Base-by-base conservation (phyloP, 192 early-diverging fungal species). In the Backusella parvicylindrica region DNA sequence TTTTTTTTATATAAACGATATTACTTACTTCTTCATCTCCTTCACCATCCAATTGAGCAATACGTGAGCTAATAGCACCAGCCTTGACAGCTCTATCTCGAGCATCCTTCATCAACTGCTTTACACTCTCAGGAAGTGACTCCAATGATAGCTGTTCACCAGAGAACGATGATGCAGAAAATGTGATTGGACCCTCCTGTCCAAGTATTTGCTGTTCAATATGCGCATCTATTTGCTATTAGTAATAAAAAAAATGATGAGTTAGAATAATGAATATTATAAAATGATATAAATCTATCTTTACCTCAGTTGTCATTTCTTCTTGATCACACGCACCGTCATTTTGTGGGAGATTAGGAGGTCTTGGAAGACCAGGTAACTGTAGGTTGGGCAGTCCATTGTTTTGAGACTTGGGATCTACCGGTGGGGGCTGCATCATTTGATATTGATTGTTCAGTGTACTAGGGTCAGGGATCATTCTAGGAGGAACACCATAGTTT, bases 241-340 rank as follows among this genome's bases (percentile, higher is more conserved):
- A 75, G 26, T 72, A 70, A 49, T 79, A 69, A 31, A 36, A 12
- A 13, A 2, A 43, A 40, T 32, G 30, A n/a, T n/a, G n/a, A n/a
- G n/a, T n/a, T 37, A 37, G 3, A 38, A 11, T 38, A 3, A 38
- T 38, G 6, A 38, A 36, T 49, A 69, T 49, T 49, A 43, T n/a
- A n/a, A n/a, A n/a, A n/a, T n/a, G n/a, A n/a, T n/a, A n/a, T n/a
- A n/a, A n/a, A n/a, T n/a, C n/a, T n/a, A n/a, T n/a, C n/a, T 13
- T 50, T 75, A 78, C 81, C 33, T 75, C 64, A 49, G 75, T 73
- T 0, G 67, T 76, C 28, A 77, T 67, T 1, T 15, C 28, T 12
- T 72, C 76, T 5, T 70, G 64, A 69, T 87, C 89, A 66, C 71
- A 77, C 1, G 86, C 79, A 53, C 90, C 90, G 63, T 91, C 90